Percentiles rank a stretch among this genome's conserved stretches.
Conservation (phyloP, 208 protist genomes). For the Wallacemonas sp. region DNA sequence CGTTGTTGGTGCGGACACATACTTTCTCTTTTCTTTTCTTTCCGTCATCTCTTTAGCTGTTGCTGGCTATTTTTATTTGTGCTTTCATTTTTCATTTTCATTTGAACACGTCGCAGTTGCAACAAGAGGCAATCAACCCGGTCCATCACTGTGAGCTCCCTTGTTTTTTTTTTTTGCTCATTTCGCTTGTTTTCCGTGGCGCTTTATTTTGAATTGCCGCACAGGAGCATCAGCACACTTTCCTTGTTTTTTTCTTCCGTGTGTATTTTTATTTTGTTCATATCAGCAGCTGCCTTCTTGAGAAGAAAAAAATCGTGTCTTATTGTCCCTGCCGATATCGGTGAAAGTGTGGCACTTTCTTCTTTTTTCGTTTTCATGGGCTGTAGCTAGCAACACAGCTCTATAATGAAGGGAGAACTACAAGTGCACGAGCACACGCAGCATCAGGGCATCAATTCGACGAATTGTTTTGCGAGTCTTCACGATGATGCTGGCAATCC, state of each 20-base stretch:
- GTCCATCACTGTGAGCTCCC: too few species aligned
- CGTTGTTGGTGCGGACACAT: neutral
- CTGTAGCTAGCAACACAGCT: neutral
- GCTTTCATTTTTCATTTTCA: neutral
- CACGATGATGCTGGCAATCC: neutral
- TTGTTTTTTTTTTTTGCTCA: too few species aligned
- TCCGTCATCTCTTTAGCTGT: too few species aligned
- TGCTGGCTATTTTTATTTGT: neutral
- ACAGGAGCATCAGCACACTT: too few species aligned
- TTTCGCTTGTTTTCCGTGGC: too few species aligned
- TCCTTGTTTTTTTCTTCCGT: too few species aligned
- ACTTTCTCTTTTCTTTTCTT: slow-evolving; percentile 20
- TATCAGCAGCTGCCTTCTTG: too few species aligned
- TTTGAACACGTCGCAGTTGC: too few species aligned
- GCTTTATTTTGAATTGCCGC: too few species aligned
- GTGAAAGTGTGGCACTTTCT: neutral
- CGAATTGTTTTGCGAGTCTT: neutral
- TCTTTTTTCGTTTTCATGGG: slow-evolving; percentile 1
- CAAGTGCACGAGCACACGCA: neutral
- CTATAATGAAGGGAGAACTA: neutral
- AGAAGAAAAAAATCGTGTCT: too few species aligned
- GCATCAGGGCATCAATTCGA: neutral
- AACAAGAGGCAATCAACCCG: too few species aligned
- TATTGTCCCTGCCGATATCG: neutral
- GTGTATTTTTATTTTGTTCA: too few species aligned